Evolutionary conservation across 768 basidiomycete genomes (phyloP).

Genomic region (Rossbeevera mucosa): DNA sequence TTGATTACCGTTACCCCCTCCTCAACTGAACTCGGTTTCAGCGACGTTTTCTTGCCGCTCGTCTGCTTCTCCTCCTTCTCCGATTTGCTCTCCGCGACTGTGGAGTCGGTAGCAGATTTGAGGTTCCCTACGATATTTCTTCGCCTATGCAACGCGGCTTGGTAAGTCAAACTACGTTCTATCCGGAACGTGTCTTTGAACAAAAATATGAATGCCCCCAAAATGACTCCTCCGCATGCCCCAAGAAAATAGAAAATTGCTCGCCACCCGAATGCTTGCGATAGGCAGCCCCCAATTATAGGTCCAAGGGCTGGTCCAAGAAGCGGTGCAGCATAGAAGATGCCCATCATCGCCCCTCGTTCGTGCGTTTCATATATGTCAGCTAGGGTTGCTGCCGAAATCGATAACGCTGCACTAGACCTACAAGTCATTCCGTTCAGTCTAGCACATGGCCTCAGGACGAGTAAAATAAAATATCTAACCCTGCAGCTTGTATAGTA

Average conservation of each 20-base stretch:
- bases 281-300: slow-evolving; percentile 64
- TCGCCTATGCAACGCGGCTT: slow-evolving; percentile 52
- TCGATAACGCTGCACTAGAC: slow-evolving; percentile 61
- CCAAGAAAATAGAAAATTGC: slow-evolving; percentile 80
- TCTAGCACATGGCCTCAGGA: slow-evolving; percentile 3
- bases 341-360: slow-evolving; percentile 74
- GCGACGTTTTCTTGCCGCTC: slow-evolving; percentile 12
- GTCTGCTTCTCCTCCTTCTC: slow-evolving; percentile 10
- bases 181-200: slow-evolving; percentile 82
- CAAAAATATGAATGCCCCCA: slow-evolving; percentile 55
- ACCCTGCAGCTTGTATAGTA: slow-evolving; percentile 64
- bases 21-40: slow-evolving; percentile 19
- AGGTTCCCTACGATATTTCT: slow-evolving; percentile 22
- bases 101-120: slow-evolving; percentile 20
- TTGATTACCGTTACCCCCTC: slow-evolving; percentile 16
- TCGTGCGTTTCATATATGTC: slow-evolving; percentile 74
- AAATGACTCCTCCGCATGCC: slow-evolving; percentile 52
- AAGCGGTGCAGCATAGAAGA: slow-evolving; percentile 76
- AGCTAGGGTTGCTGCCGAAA: slow-evolving; percentile 74
- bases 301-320: slow-evolving; percentile 73
- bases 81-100: slow-evolving; percentile 11
- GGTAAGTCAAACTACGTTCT: slow-evolving; percentile 80
- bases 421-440: slow-evolving; percentile 28
- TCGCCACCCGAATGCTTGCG: slow-evolving; percentile 70
- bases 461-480: slow-evolving; percentile 19